Evolutionary conservation across 169 alveolate genomes (phyloP), one percentile per base, ranked within the genome.

Genomic region (Plasmodium coatneyi): DNA sequence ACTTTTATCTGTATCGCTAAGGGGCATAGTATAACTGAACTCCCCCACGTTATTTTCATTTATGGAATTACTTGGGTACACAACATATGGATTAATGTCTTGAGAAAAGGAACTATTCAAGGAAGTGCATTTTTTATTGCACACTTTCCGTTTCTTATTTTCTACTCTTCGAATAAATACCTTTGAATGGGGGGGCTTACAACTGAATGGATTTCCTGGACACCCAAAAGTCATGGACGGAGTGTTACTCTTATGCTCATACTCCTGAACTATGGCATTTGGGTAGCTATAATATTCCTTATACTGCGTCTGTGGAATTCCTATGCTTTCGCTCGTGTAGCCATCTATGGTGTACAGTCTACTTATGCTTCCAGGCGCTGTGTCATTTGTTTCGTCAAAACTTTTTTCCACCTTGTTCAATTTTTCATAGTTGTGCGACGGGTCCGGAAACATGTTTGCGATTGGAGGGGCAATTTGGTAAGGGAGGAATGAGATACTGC

Each of bases 151-250:
- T 78, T 87, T 87, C 5, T 43, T 87, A 79, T 66, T 66, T 66
- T 79, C 89, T 36, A 87, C 93, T 52, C 90, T 78, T 25, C 93
- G 93, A 60, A 80, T 79, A 79, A 87, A 87, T 30, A 87, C 93
- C 72, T 56, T 87, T 54, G 90, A 19, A 32, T 56, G 56, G 28
- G 71, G 78, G 16, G 87, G 70, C 70, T 79, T 78, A 30, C 93
- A 79, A 78, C 80, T 87, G 46, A 87, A 39, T 78, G 89, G 22
- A 32, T 34, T 87, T 87, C 82, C 89, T 60, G 82, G 16, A 28
- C 84, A 87, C 30, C 72, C 76, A 30, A 78, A 32, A 32, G 46
- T 79, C 56, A 87, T 36, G 12, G 89, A 80, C 7, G 66, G 74
- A 56, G 76, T 66, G 16, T 72, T 87, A 43, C 43, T 84, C 19